These are phyloP conservation scores for Quercus suber DNA, from an alignment of 306 rosid genomes.

Conservation along the genomic window DNA sequence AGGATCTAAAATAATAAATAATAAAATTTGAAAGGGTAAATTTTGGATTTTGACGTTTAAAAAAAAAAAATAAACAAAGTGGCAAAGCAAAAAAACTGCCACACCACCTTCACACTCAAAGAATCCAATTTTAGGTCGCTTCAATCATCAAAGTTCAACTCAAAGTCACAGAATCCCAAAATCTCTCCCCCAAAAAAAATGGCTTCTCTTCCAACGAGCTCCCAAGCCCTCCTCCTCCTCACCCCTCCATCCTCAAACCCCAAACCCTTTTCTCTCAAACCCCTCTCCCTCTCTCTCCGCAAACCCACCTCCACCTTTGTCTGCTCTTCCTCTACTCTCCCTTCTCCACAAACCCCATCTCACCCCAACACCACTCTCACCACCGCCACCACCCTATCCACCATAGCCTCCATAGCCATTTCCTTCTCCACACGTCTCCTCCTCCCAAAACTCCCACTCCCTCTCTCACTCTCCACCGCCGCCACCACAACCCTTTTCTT, in stretches of 20 bases:
- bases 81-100: too few species aligned
- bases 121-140: too few species aligned
- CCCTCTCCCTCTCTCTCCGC: background rate
- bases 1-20: too few species aligned
- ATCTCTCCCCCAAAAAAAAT: background rate
- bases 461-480: too few species aligned
- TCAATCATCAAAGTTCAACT: too few species aligned
- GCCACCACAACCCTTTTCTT: constrained; percentile 43
- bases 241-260: background rate
- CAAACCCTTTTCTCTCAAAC: background rate
- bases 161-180: too few species aligned
- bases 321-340: background rate
- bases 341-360: background rate
- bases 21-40: too few species aligned
- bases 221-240: constrained; percentile 1
- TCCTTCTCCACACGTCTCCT: background rate
- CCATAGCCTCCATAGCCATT: background rate
- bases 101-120: too few species aligned
- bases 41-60: rapidly evolving
- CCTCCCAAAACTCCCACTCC: constrained; percentile 1
- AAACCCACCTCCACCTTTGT: background rate
- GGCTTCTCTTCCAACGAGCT: background rate
- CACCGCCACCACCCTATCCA: background rate
- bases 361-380: constrained; percentile 25
- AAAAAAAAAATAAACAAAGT: too few species aligned